A percentile compares a stretch with the other conserved stretches of the same genome.
phyloP scores from a whole-genome alignment of 768 basidiomycete genomes.

The Termitomyces sp. region DNA sequence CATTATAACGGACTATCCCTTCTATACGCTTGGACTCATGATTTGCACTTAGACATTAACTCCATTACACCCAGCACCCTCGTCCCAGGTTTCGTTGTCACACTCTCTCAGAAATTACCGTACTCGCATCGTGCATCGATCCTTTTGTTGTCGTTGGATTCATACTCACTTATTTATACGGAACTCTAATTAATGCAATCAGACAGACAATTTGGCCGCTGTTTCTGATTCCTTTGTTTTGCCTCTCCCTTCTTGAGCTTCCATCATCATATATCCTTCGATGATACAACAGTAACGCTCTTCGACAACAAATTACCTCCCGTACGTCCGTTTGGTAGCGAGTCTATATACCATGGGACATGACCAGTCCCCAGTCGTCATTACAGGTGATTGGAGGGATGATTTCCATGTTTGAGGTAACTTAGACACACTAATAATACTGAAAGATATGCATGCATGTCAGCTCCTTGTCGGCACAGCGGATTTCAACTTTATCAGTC shows the following conservation, averaged over 20 bases:
- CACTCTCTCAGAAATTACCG: not conserved
- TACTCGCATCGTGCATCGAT: not conserved
- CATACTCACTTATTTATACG: slow-evolving; percentile 5
- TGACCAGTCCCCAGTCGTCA: too few species aligned
- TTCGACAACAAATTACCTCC: not conserved
- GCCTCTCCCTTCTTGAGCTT: not conserved
- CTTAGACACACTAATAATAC: not conserved
- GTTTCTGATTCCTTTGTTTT: not conserved
- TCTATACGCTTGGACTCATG: not conserved
- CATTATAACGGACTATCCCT: not conserved
- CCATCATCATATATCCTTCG: not conserved
- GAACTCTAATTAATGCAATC: slow-evolving; percentile 9
- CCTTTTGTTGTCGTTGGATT: slow-evolving; percentile 1
- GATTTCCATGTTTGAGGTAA: not conserved
- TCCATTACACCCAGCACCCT: not conserved
- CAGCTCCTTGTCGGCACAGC: too few species aligned
- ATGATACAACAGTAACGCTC: not conserved
- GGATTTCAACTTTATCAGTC: too few species aligned
- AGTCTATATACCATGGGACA: not conserved
- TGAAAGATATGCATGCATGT: too few species aligned
- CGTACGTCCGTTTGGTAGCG: not conserved
- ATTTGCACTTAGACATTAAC: not conserved
- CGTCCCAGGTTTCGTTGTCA: not conserved
- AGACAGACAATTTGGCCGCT: not conserved
- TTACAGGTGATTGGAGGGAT: too few species aligned